Evolutionary conservation across 1,284 basidiomycete genomes (phyloP), one percentile per base, ranked within the genome.

Genomic region (Wallemia hederae): DNA sequence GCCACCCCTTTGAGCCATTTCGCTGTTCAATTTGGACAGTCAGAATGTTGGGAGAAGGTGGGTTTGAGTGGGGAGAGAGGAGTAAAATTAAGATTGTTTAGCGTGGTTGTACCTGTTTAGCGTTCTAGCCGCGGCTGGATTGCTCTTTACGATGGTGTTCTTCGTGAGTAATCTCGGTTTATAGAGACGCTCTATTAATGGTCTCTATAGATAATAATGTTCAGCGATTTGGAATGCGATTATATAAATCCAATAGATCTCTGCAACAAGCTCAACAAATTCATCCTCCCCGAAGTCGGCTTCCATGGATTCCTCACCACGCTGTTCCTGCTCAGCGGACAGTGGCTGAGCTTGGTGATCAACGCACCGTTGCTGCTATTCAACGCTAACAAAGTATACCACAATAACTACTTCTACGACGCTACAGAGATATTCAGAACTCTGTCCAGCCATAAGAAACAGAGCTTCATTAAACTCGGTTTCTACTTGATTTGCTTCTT

Each of bases 221-320:
- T 97, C 78, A 91, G 87, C 58, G 90, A 94, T 75, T 55, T 63
- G 59, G 58, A 59, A 59, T 65, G 69, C 61, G 68, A 97, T 77
- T 98, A 97, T 75, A 94, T 98, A 76, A 99, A 98, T 75, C 92
- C 92, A 61, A 97, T 98, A 80, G 92, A 99, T 73, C 82, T 98
- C 34, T 98, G 94, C 76, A 97, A 97, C 76, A 97, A 97, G 76
- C 82, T 99, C 68, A 99, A 98, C 72, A 87, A 92, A 90, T 98
- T 99, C 71, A 90, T 97, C 58, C 77, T 98, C 22, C 92, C 92
- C 59, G 92, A 99, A 77, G 91, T 94, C 76, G 80, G 80, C 63
- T 86, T 86, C 56, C 94, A 99, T 71, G 90, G 87, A 2, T 84
- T 87, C 77, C 79, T 96, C 68, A 81, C 85, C 5, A 26, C 25